Conservation (phyloP, 2,329 filamentous ascomycete species). For the Aureobasidium zeae region DNA sequence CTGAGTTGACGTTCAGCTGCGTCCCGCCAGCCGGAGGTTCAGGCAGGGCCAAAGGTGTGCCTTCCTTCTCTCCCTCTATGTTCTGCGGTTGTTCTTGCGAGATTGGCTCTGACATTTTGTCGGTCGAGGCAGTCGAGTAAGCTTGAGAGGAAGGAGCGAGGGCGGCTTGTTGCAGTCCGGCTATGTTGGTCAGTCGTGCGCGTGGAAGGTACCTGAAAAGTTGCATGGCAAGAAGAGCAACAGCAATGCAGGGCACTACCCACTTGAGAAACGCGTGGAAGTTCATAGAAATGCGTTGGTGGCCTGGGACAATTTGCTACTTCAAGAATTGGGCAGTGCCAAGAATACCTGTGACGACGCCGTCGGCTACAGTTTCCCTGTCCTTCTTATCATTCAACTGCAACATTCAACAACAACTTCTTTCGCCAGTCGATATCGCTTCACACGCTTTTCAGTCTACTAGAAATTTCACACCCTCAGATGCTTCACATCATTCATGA, state of each 20-base stretch:
- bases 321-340: constrained; percentile 1
- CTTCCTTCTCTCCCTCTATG: not conserved
- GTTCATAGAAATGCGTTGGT: constrained; percentile 1
- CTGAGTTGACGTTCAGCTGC: constrained; percentile 30
- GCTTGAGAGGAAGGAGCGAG: not conserved
- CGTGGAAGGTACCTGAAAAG: constrained; percentile 6
- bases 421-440: no score
- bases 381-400: not conserved
- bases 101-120: not conserved
- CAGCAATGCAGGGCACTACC: constrained; percentile 5
- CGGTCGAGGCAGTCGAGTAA: not conserved
- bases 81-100: constrained; percentile 5
- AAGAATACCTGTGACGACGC: constrained; percentile 1
- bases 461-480: no score
- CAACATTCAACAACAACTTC: not conserved
- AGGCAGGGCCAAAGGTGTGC: constrained; percentile 19
- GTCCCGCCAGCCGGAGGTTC: constrained; percentile 20
- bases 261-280: constrained; percentile 10
- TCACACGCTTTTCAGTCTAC: no score
- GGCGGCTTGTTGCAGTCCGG: not conserved
- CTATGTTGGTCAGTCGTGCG: constrained; percentile 9
- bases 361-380: not conserved
- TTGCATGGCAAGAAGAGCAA: constrained; percentile 12
- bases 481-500: no score
- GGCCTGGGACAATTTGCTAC: not conserved